Base-by-base conservation (phyloP, 768 basidiomycete species). In the Cubamyces lactineus region DNA sequence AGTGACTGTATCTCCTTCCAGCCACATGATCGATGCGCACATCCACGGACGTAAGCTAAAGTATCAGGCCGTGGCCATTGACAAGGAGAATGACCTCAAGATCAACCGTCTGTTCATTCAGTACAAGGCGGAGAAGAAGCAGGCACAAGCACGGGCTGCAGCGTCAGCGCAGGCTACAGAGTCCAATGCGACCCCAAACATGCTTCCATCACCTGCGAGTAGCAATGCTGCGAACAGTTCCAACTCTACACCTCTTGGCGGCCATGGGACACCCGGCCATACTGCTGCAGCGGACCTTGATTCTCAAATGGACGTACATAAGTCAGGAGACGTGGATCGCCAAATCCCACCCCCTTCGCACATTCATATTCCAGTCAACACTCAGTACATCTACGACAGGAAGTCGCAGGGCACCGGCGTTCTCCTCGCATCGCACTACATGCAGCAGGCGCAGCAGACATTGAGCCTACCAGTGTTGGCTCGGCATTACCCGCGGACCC, bases 161-260 rank as follows among this genome's bases (percentile, higher is more conserved):
- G 64, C 52, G 9, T 52, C 56, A 28, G 30, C 61, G 28, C 53
- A 61, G 48, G 24, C 45, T n/a, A 24, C 52, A 3, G 13, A 34
- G 11, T 62, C 69, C 5, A 39, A 41, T 2, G 45, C 65, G 15
- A 64, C 48, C 4, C 88, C 89, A 34, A 84, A 85, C 34, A 91
- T 91, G 91, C 84, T 92, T 47, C 91, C 89, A 40, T 91, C 89
- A 39, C 88, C 88, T 2, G 88, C 86, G 11, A 89, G 86, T 70
- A 86, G 87, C 57, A 58, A 52, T 59, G 84, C 86, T 16, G 78
- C 84, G 7, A 86, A 80, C 66, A 92, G 90, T 68, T 84, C 88
- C 55, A 90, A 89, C 66, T 92, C 90, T 15, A 92, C 90, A 0
- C 91, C 91, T 9, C 86, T 84, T 40, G 84, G 80, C 62, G 82